Conservation (phyloP, 2,329 filamentous ascomycete species). For the Trichoderma cornu-damae region DNA sequence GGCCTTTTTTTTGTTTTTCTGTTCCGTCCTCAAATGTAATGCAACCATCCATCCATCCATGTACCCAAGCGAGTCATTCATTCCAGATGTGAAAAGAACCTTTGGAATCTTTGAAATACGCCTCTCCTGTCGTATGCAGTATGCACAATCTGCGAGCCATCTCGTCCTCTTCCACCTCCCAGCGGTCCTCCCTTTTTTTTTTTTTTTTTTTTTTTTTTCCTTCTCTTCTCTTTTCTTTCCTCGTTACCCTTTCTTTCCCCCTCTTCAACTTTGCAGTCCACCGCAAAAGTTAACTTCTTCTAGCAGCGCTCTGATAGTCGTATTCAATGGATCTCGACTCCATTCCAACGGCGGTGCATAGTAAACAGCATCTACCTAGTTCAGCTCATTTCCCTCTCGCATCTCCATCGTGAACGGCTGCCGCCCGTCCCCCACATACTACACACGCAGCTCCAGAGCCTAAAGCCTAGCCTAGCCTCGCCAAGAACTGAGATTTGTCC, state of each 20-base stretch:
- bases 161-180: no score
- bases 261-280: neutral
- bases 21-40: no score
- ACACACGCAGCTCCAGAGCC: neutral
- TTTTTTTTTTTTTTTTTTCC: no score
- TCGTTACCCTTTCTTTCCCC: no score
- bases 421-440: neutral
- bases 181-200: neutral
- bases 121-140: no score
- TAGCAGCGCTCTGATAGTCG: neutral
- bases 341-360: slow-evolving; percentile 2
- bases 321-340: neutral
- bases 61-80: no score
- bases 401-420: neutral
- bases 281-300: neutral
- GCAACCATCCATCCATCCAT: no score
- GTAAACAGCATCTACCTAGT: neutral
- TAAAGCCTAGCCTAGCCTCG: neutral
- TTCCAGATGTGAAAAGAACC: no score
- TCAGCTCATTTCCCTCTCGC: neutral
- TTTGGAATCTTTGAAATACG: no score
- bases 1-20: no score
- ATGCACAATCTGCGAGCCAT: no score
- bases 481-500: neutral
- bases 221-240: no score